Evolutionary conservation across 2,329 filamentous ascomycete genomes (phyloP).

Genomic region (Chaetomium sp.): DNA sequence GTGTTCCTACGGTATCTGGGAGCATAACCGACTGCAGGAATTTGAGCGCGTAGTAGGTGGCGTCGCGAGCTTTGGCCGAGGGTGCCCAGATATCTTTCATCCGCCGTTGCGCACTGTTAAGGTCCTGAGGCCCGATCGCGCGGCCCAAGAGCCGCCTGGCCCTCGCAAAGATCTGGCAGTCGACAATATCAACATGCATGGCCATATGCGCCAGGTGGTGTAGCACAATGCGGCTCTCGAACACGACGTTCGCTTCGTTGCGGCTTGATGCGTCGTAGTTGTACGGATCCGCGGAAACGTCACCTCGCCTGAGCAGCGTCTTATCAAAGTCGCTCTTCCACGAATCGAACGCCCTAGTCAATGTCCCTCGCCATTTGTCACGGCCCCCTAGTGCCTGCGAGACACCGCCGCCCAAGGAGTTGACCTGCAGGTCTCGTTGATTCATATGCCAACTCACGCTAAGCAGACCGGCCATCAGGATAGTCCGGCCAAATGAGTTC

Average conservation of each 20-base stretch:
- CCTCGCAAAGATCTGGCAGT: constrained; percentile 91
- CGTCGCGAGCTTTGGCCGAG: constrained; percentile 79
- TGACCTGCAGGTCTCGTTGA: constrained; percentile 88
- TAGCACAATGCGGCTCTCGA: constrained; percentile 81
- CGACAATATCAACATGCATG: constrained; percentile 95
- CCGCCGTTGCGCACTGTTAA: constrained; percentile 68
- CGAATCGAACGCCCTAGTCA: constrained; percentile 83
- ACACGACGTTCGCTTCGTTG: constrained; percentile 59
- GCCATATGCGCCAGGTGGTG: constrained; percentile 96
- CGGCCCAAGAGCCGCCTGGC: constrained; percentile 79
- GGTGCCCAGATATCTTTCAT: constrained; percentile 90
- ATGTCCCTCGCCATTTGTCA: constrained; percentile 81
- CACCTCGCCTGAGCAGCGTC: constrained; percentile 55
- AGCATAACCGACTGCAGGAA: constrained; percentile 82
- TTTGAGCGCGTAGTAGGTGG: constrained; percentile 84
- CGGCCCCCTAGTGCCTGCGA: constrained; percentile 74
- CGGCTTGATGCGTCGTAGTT: constrained; percentile 51
- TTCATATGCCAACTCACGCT: constrained; percentile 98
- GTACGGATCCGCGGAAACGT: constrained; percentile 47
- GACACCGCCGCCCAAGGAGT: constrained; percentile 67
- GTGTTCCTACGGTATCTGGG: constrained; percentile 42
- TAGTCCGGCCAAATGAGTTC: constrained; percentile 86
- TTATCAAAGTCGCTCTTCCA: constrained; percentile 93
- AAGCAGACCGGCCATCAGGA: constrained; percentile 87
- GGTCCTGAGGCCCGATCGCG: constrained; percentile 75